Base-by-base conservation (phyloP, 306 rosid genomes). In the Glycyrrhiza uralensis region DNA sequence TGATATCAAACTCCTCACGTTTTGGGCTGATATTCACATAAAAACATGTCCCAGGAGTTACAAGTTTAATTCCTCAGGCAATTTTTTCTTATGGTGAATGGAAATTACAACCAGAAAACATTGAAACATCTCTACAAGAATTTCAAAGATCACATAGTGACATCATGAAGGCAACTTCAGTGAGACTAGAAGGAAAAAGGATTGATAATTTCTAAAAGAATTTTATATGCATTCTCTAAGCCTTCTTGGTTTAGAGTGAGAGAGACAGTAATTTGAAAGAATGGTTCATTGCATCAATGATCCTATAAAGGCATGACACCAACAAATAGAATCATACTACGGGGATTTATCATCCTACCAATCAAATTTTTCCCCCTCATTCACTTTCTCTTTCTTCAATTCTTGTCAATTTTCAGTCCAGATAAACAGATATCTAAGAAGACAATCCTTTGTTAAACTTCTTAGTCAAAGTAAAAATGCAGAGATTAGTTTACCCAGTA, bases 401-500 rank as follows among this genome's bases (percentile, higher is more conserved):
- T 51, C 63, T 30, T 32, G 44, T 44, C 22, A 46, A 60, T 30
- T 44, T 57, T 45, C 33, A 57, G 29, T 15, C 50, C 54, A 69
- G 63, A 72, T 57, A 45, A 77, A 17, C n/a, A 56, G 62, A 76
- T 22, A 19, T 22, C 14, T 10, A 68, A 68, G 11, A 74, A 62
- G 28, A 18, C 32, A 69, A 68, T 22, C 41, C 14, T 12, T 28
- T 22, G 11, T 15, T 12, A 54, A 74, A 64, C 38, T 64, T 49
- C 18, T 58, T 3, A 35, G 32, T 30, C 65, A 79, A 17, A 44
- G 57, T 11, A 73, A 57, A 65, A 68, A 51, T 6, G 26, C 41
- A 60, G 49, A 68, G 59, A 77, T 42, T 36, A 72, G 17, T 36
- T 84, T 87, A 94, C 99, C 99, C 99, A 94, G 81, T 94, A 91